A percentile compares a stretch with the other conserved stretches of the same genome.
Evolutionary conservation across 1,139 yeast genomes (phyloP).

Genomic region (Candida gigantensis): DNA sequence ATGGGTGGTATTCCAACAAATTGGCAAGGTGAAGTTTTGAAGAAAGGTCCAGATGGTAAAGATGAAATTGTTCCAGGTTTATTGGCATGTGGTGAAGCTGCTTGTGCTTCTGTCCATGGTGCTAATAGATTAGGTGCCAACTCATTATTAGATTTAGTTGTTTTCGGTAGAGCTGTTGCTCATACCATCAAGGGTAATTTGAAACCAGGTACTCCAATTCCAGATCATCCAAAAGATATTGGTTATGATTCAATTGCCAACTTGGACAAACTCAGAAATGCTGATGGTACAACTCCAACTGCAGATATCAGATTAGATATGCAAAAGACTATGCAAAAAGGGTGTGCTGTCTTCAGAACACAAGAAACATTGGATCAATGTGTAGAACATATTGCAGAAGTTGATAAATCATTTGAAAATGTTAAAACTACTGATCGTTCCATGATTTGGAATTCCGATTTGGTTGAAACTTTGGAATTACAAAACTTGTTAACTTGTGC

Average conservation of each 20-base stretch:
- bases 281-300: slow-evolving; percentile 77
- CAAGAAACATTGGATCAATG: slow-evolving; percentile 92
- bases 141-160: slow-evolving; percentile 96
- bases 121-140: slow-evolving; percentile 99
- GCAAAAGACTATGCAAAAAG: slow-evolving; percentile 97
- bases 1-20: slow-evolving; percentile 99
- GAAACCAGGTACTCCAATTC: slow-evolving; percentile 87
- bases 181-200: slow-evolving; percentile 84
- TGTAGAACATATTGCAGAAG: slow-evolving; percentile 73
- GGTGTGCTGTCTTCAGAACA: slow-evolving; percentile 95
- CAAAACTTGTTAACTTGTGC: slow-evolving; percentile 98
- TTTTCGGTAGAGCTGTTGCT: slow-evolving; percentile 97
- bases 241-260: slow-evolving; percentile 90
- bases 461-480: slow-evolving; percentile 93
- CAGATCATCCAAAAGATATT: slow-evolving; percentile 72
- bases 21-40: slow-evolving; percentile 94
- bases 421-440: slow-evolving; percentile 93
- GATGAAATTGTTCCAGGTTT: slow-evolving; percentile 93
- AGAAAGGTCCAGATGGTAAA: slow-evolving; percentile 81
- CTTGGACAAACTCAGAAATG: slow-evolving; percentile 85
- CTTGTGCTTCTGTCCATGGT: slow-evolving; percentile 99
- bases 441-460: slow-evolving; percentile 98
- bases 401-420: slow-evolving; percentile 67
- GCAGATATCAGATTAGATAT: slow-evolving; percentile 87
- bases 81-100: slow-evolving; percentile 98